These are phyloP conservation scores for Magnaporthiopsis poae DNA, from an alignment of 2,329 filamentous ascomycete genomes.

Conservation along the genomic window DNA sequence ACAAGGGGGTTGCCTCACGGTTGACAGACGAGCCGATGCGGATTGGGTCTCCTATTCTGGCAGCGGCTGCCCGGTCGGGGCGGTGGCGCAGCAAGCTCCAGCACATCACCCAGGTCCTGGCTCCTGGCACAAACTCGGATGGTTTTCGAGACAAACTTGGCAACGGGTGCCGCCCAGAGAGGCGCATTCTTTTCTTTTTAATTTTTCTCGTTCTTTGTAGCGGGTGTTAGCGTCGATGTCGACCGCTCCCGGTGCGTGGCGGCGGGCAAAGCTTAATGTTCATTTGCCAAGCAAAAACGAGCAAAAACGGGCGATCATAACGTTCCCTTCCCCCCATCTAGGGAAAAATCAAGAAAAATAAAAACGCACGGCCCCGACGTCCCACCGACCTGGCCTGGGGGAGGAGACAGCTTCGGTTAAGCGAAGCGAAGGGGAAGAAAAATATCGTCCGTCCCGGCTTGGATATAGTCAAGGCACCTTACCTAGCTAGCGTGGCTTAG, in stretches of 20 bases:
- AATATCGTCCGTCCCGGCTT: background rate
- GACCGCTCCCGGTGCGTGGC: background rate
- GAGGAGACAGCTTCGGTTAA: background rate
- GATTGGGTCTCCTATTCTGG: background rate
- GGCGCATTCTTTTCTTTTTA: background rate
- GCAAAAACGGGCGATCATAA: background rate
- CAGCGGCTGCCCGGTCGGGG: background rate
- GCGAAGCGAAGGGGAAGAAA: background rate
- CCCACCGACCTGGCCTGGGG: too few species aligned
- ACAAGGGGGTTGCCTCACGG: background rate
- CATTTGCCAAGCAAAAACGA: too few species aligned
- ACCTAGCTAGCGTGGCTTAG: too few species aligned
- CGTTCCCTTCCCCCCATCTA: too few species aligned
- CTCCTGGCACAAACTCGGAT: background rate
- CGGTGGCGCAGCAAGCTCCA: background rate
- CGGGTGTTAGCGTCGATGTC: too few species aligned
- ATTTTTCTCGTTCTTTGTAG: background rate
- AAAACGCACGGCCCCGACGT: background rate
- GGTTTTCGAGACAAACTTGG: background rate
- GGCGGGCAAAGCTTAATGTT: background rate
- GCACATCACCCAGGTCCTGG: too few species aligned
- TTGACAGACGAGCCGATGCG: background rate
- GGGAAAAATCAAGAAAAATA: background rate
- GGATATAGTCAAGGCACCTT: too few species aligned
- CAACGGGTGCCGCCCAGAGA: background rate